Base-by-base conservation (phyloP, 331 rosid species). In the Stylosanthes scabra region DNA sequence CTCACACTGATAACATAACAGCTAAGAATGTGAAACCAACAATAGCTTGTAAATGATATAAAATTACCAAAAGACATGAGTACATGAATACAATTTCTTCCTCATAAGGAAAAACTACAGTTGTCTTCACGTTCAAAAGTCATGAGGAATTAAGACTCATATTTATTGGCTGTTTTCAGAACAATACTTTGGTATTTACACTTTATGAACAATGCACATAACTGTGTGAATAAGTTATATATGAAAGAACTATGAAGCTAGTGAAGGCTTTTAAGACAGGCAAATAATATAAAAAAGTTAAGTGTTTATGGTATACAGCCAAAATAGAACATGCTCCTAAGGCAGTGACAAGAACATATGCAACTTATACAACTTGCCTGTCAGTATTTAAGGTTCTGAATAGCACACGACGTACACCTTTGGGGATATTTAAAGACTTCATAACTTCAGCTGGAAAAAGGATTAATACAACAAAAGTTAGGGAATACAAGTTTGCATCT, bases 351-450 rank as follows among this genome's bases (percentile, higher is more conserved):
- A n/a, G n/a, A n/a, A 39, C 41, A 70, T 12, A 41, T 57, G 70
- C 28, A 47, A 57, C 59, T 55, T 62, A 10, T 2, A 60, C 34
- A 74, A 70, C 49, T 83, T 59, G 88, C 99, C 89, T 87, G 82
- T 91, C 93, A 10, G 99, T 94, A 59, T 94, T 94, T 68, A 83
- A 79, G 2, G 97, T 93, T 71, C 97, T 85, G 86, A 93, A 93
- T 64, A 93, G 96, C 70, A 89, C 98, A 42, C 97, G 97, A 5
- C 82, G 74, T 28, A 94, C 88, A 15, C 99, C 99, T 70, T 51
- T 86, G 3, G 99, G 97, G 64, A 91, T 91, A 71, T 84, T 57
- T 68, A 90, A 71, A 12, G 90, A 90, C 88, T 87, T 75, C 99
- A 94, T 94, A 63, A 91, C 97, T 81, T 91, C 96, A 72, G 92